Base-by-base conservation (phyloP, 164 flowering plant genomes). In the Tetracentron sinense region DNA sequence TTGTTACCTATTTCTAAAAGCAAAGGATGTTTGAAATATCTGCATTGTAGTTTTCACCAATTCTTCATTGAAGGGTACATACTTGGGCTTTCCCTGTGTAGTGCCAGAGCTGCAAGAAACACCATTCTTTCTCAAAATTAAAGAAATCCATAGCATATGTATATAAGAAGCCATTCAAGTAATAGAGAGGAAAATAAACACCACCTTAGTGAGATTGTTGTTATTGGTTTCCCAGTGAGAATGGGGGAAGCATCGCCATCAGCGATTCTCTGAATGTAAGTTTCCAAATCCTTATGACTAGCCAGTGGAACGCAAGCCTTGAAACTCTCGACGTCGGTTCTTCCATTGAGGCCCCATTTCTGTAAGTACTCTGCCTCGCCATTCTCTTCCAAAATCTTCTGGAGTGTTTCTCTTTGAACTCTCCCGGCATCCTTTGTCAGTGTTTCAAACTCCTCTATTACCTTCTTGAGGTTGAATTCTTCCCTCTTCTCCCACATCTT, bases 81-180 rank as follows among this genome's bases (percentile, higher is more conserved):
- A 82, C 69, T 86, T 86, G 22, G 76, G 82, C 83, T 69, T 82
- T 20, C 91, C 91, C 56, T 82, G 82, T 57, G 84, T 81, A 0
- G 91, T 86, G 8, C 91, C 91, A 59, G 91, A 86, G 56, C 91
- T 86, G 80, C 77, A 33, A 33, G 38, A 33, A 33, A 33, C 38
- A 33, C 38, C 4, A 4, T 4, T 33, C 8, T 33, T 33, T 4
- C 8, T 33, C 38, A 33, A 33, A 33, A 4, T 33, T 4, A 33
- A 33, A 33, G 8, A 33, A 33, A 4, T 33, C 6, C 38, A 33
- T 8, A 33, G 8, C 4, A 8, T 8, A 33, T 4, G 38, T 33
- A 8, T 33, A 8, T 8, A 33, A 33, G 38, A 33, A 33, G 8
- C 8, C 4, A 33, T 33, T 33, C 38, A 33, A 4, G 8, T 33